Conservation (phyloP, 169 alveolate species). For the Eimeria sp. region DNA sequence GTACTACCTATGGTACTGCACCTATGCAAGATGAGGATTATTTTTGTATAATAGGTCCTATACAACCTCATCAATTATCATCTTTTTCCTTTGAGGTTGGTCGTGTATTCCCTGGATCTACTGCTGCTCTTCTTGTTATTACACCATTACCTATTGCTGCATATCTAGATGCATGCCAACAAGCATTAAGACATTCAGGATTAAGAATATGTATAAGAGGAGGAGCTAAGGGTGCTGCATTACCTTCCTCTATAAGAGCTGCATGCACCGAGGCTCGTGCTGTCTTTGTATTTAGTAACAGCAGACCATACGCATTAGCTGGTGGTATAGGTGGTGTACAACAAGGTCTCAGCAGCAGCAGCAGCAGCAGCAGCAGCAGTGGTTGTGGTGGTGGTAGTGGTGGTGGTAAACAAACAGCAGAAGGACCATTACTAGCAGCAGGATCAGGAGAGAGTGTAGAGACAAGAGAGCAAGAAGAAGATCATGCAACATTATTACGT, state of each 20-base stretch:
- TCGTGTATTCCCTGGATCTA: slow-evolving; percentile 60
- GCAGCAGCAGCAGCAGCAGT: not conserved
- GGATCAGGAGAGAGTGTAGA: slow-evolving; percentile 77
- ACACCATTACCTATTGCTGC: slow-evolving; percentile 72
- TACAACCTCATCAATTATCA: slow-evolving; percentile 80
- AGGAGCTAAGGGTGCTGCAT: slow-evolving; percentile 40
- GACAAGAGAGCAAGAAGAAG: slow-evolving; percentile 78
- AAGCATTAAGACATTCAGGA: slow-evolving; percentile 5
- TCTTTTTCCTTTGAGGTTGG: slow-evolving; percentile 53
- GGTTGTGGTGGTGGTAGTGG: not conserved
- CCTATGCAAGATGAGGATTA: slow-evolving; percentile 82
- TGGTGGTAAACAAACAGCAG: not conserved
- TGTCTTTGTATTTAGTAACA: slow-evolving; percentile 73
- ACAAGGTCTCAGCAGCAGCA: not conserved
- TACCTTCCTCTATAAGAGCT: slow-evolving; percentile 58
- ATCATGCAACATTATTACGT: slow-evolving; percentile 75
- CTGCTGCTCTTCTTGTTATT: slow-evolving; percentile 31
- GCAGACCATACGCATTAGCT: slow-evolving; percentile 21
- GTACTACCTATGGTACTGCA: slow-evolving; percentile 81
- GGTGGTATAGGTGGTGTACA: not conserved
- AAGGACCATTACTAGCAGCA: not conserved
- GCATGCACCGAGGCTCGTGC: slow-evolving; percentile 66
- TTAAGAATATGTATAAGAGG: slow-evolving; percentile 66
- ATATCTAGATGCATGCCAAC: slow-evolving; percentile 9
- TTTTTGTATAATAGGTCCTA: slow-evolving; percentile 84